phyloP scores from a whole-genome alignment of 1,284 basidiomycete species.

The Tilletia horrida region DNA sequence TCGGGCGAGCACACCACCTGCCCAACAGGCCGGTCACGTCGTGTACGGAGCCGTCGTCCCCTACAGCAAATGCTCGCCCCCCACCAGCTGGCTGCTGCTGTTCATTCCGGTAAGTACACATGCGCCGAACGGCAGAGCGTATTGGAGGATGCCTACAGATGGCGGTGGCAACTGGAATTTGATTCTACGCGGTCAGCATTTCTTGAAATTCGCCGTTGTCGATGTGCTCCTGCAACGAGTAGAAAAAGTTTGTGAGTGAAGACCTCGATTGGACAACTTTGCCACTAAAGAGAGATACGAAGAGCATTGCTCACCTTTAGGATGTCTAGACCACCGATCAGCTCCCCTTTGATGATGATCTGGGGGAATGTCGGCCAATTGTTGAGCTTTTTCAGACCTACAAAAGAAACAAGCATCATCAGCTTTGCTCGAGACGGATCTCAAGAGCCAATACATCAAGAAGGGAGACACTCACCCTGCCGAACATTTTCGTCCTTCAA shows the following conservation, averaged over 20 bases:
- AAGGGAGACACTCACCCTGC: constrained; percentile 58
- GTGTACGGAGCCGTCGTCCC: too few relatives aligned
- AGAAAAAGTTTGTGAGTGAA: not conserved
- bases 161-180: too few relatives aligned
- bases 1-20: too few relatives aligned
- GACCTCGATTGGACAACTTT: not conserved
- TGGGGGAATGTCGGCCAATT: constrained; percentile 73
- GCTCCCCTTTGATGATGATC: constrained; percentile 67
- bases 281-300: not conserved
- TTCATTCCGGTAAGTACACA: too few relatives aligned
- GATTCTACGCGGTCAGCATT: constrained; percentile 56
- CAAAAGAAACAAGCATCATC: constrained; percentile 43
- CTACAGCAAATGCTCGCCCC: too few relatives aligned
- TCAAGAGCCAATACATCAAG: not conserved
- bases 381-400: constrained; percentile 80
- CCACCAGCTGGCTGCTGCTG: too few relatives aligned
- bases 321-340: constrained; percentile 66
- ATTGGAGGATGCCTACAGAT: too few relatives aligned
- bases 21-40: too few relatives aligned
- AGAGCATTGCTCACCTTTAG: constrained; percentile 54
- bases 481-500: constrained; percentile 69
- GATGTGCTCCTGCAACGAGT: constrained; percentile 35
- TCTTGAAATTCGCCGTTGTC: constrained; percentile 66
- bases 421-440: too few relatives aligned
- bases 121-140: too few relatives aligned